Evolutionary conservation across 2,329 filamentous ascomycete species (phyloP), one percentile per base, ranked within the genome.

Genomic region (Hypoxylon sp.): DNA sequence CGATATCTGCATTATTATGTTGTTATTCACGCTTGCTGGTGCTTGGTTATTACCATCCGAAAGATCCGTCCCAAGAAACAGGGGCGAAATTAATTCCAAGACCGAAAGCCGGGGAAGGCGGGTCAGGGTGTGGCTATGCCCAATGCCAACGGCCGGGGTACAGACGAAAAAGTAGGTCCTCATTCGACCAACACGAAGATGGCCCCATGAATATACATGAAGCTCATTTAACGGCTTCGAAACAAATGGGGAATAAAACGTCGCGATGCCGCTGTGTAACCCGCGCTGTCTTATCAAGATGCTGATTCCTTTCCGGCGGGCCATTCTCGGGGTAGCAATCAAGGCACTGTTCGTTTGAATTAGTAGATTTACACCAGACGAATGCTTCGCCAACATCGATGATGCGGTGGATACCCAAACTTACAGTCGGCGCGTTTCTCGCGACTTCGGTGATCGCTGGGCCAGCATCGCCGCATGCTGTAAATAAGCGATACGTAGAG

Each of bases 401-500:
- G 48, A 61, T 68, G 61, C 51, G 31, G 66, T 61, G 56, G 51
- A 30, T 31, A 40, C 48, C 55, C 27, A 50, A 50, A n/a, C 2
- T 66, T 25, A n/a, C 48, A 35, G 31, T 42, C 25, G 49, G 61
- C 27, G 53, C 57, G 14, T 40, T 49, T 51, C 48, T 68, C 10
- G 48, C 58, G 44, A 44, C 49, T 31, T 68, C 60, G 14, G 49
- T 57, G 11, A 44, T 49, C 31, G 61, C 58, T 13, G 46, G 31
- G 14, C 37, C 61, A 49, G 42, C 46, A 22, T 57, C 44, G 33
- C 40, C 27, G 20, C 49, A 31, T 20, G 6, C 37, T 30, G 35
- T 27, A 33, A 61, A 72, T 33, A 73, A 66, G 64, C 56, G 72
- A 17, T 72, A 72, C 40, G 31, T 69, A 48, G 71, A 72, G 17